These are phyloP conservation scores for Candida coquimbonensis DNA, from an alignment of 805 yeast genomes.

Conservation along the genomic window DNA sequence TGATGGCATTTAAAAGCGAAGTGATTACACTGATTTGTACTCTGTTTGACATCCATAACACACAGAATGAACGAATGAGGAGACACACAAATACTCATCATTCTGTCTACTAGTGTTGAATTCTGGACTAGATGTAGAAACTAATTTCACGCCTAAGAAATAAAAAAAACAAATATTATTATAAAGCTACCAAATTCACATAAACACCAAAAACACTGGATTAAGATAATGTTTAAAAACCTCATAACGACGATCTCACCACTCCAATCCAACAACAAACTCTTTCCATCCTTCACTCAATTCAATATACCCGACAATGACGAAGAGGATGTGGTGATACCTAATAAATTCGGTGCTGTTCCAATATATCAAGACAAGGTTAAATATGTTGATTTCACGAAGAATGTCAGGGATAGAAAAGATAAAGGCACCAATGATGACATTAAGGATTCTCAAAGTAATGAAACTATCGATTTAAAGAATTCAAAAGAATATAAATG, in stretches of 20 bases:
- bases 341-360: slow-evolving; percentile 16
- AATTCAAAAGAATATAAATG: slow-evolving; percentile 5
- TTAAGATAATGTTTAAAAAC: slow-evolving; percentile 3
- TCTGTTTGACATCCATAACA: too few species aligned
- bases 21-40: too few species aligned
- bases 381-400: slow-evolving; percentile 3
- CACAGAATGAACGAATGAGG: too few species aligned
- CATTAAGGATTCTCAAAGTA: background rate
- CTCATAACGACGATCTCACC: slow-evolving; percentile 6
- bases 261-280: background rate
- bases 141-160: background rate
- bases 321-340: slow-evolving; percentile 1
- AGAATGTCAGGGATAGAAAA: background rate
- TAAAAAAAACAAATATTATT: background rate
- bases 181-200: background rate
- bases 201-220: background rate
- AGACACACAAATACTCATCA: too few species aligned
- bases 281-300: background rate
- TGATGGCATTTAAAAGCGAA: too few species aligned
- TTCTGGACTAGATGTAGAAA: too few species aligned
- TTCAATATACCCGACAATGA: background rate
- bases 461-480: background rate
- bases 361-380: slow-evolving; percentile 13
- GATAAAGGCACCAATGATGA: background rate
- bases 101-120: too few species aligned